Evolutionary conservation across 2,329 filamentous ascomycete species (phyloP), one percentile per base, ranked within the genome.

Genomic region (Aspergillus pseudoviridinutans): DNA sequence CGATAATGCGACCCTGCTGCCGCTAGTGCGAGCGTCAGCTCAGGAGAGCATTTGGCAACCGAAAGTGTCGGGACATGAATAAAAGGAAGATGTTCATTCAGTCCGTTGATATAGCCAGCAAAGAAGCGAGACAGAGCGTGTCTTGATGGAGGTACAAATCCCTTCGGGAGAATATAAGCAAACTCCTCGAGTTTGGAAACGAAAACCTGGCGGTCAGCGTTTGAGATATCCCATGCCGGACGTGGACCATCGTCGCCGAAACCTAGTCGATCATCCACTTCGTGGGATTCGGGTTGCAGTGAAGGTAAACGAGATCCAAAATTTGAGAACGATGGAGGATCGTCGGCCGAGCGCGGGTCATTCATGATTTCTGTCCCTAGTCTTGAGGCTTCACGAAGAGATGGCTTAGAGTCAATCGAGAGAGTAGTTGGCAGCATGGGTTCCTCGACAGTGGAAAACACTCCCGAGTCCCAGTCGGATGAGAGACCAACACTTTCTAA

Each of bases 41-140:
- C 81, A 1, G 78, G 76, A 10, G 77, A 76, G 55, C 69, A 76
- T 49, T 69, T 73, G 24, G 76, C 74, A 12, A 78, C 72, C 12
- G 75, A 79, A 10, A 81, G 70, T 4, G 79, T 81, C 8, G 79
- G 75, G 2, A 79, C 72, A 61, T 82, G 80, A 10, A 82, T 76
- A 57, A 82, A 82, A 3, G 80, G 79, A 50, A 82, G 72, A 64
- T 80, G 79, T 50, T 80, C 78, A 51, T 81, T 79, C 53, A 80
- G 68, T 12, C 80, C 79, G 54, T 79, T 79, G 47, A 82, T 76
- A 65, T 81, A 82, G 10, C 77, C 78, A n/a, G 79, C 79, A 57
- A 82, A 72, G 58, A 80, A 81, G 10, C 79, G 72, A 44, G 77
- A 79, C 32, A 82, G 63, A 0, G 76, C 74, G 66, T 81, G 77